Evolutionary conservation across 106 monocot species (phyloP), one percentile per base, ranked within the genome.

Genomic region (Agapanthus africanus): DNA sequence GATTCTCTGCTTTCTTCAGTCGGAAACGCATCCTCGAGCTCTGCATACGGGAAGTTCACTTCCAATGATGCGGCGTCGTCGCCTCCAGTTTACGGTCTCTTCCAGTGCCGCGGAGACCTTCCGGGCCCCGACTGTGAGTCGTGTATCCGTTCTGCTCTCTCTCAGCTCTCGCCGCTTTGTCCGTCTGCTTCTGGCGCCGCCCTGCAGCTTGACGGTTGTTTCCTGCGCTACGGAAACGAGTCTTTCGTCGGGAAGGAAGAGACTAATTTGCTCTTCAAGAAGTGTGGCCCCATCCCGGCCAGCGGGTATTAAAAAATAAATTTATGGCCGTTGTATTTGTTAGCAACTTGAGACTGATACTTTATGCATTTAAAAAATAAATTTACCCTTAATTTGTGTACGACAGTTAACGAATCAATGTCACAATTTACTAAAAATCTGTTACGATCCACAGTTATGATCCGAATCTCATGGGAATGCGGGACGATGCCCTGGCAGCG

Each of bases 61-160:
- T 78, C 91, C 72, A 65, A 73, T 33, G 13, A 21, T 51, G 74
- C 79, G 65, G 41, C 68, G 52, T 52, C 87, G 4, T 36, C 76
- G 11, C 31, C 67, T 16, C 76, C 87, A 0, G 71, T 82, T 56
- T 65, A 69, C 63, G 91, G 88, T 52, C 59, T 91, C 76, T 84
- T 67, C 82, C 95, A 95, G 76, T 95, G 95, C 88, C 79, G 84
- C 23, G 83, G 86, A n/a, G 91, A 88, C 71, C 81, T 91, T 66
- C 19, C 85, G 26, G 4, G 70, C 68, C 27, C 86, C 67, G 59
- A 44, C 71, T 95, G 95, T 71, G 33, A 69, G 47, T 66, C 78
- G 59, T 95, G 95, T 76, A 67, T 95, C 73, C 76, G 74, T 25
- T 66, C 81, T 30, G 82, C 85, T 49, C 46, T 91, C 36, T 62